A percentile compares a stretch with the other conserved stretches of the same genome.
phyloP scores from a whole-genome alignment of 148 eudicot species.

The Dysphania ambrosioides region DNA sequence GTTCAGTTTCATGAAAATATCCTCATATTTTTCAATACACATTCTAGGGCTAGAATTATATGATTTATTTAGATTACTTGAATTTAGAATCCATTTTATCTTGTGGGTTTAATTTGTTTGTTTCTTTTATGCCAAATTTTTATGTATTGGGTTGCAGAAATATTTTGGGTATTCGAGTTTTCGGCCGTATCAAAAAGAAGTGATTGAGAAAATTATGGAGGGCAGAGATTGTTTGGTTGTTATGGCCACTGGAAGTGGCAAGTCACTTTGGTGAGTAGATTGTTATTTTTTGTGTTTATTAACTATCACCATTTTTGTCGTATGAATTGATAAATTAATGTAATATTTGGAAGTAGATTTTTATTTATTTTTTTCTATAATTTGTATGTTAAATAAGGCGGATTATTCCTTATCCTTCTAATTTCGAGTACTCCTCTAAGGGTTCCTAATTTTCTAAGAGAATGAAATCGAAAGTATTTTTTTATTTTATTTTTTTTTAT shows the following conservation, averaged over 20 bases:
- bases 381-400: neutral
- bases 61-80: no score
- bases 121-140: neutral
- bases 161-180: constrained; percentile 60
- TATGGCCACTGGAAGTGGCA: constrained; percentile 91
- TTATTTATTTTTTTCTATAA: neutral
- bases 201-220: constrained; percentile 52
- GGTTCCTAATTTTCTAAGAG: no score
- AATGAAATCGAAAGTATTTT: no score
- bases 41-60: neutral
- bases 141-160: constrained; percentile 35
- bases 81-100: neutral
- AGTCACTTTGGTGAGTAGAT: constrained; percentile 56
- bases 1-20: no score
- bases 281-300: neutral
- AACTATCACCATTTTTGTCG: no score
- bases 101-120: neutral
- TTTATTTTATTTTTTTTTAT: no score
- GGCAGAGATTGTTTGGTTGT: constrained; percentile 71
- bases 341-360: neutral
- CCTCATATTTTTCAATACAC: neutral
- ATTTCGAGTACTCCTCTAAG: no score
- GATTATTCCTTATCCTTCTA: neutral
- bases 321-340: no score
- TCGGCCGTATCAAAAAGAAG: constrained; percentile 71